Conservation (phyloP, 352 stramenopile species). For the Aphanomyces stellatus region DNA sequence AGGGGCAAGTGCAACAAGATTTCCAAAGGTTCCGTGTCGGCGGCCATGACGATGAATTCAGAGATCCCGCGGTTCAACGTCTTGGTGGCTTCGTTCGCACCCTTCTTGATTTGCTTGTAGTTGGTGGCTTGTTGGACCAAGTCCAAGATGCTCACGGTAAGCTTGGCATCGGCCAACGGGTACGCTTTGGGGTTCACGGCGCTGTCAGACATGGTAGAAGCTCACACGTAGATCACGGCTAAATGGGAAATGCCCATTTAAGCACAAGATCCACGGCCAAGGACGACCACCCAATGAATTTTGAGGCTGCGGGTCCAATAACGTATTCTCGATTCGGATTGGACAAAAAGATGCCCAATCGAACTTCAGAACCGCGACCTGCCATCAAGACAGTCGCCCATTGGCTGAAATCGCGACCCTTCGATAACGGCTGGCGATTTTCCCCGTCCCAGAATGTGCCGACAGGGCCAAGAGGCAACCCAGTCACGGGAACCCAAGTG, state of each 20-base stretch:
- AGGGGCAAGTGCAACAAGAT: slow-evolving; percentile 99
- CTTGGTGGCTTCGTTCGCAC: slow-evolving; percentile 99
- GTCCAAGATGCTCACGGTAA: slow-evolving; percentile 98
- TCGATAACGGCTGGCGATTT: too few species aligned
- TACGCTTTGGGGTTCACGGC: slow-evolving; percentile 95
- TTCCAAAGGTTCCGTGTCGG: slow-evolving; percentile 99
- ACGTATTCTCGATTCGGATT: background rate
- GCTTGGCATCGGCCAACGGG: slow-evolving; percentile 95
- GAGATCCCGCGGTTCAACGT: slow-evolving; percentile 99
- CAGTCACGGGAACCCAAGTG: too few species aligned
- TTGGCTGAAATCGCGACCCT: too few species aligned
- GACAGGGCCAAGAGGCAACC: too few species aligned
- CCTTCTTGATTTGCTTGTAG: slow-evolving; percentile 99
- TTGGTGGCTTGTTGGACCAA: slow-evolving; percentile 98
- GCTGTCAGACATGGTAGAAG: slow-evolving; percentile 68
- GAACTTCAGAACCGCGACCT: too few species aligned
- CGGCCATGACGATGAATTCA: slow-evolving; percentile 99
- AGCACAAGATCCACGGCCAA: background rate
- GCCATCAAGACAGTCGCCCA: too few species aligned
- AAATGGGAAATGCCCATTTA: slow-evolving; percentile 12
- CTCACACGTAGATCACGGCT: slow-evolving; percentile 88
- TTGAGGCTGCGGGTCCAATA: slow-evolving; percentile 11
- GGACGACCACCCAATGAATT: slow-evolving; percentile 15
- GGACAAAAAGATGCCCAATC: slow-evolving; percentile 2
- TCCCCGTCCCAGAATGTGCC: too few species aligned